phyloP scores from a whole-genome alignment of 1,284 basidiomycete genomes.

The Cryptococcus sp. region DNA sequence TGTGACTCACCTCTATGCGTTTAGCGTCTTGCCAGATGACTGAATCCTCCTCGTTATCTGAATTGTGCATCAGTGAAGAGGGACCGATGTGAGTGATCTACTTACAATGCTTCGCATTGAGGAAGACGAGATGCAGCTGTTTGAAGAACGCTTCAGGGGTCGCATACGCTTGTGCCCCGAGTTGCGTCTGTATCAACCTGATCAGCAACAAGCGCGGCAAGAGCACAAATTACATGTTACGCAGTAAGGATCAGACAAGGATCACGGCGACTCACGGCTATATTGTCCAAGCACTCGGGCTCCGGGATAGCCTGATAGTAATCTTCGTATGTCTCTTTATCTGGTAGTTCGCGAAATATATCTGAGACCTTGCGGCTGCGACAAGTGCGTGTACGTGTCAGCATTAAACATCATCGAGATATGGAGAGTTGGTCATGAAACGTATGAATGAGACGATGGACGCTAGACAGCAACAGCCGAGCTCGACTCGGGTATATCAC shows the following conservation, averaged over 20 bases:
- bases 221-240: not conserved
- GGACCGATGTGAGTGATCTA: not conserved
- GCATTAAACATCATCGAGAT: not conserved
- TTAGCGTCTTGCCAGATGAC: constrained; percentile 47
- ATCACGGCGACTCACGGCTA: constrained; percentile 36
- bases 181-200: constrained; percentile 26
- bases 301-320: constrained; percentile 52
- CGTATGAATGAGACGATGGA: no score
- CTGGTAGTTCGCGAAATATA: constrained; percentile 47
- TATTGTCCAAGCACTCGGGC: constrained; percentile 48
- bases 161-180: constrained; percentile 32
- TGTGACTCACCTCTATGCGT: constrained; percentile 39
- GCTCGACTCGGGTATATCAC: no score
- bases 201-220: not conserved
- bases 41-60: constrained; percentile 51
- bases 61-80: not conserved
- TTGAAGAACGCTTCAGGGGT: constrained; percentile 47
- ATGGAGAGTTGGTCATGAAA: no score
- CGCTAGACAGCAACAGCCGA: no score
- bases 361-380: constrained; percentile 37
- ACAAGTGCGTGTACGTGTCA: constrained; percentile 1
- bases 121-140: constrained; percentile 51
- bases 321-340: constrained; percentile 40
- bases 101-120: constrained; percentile 54
- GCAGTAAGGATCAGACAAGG: not conserved